Base-by-base conservation (phyloP, 78 protist genomes). In the Capsaspora owczarzaki region DNA sequence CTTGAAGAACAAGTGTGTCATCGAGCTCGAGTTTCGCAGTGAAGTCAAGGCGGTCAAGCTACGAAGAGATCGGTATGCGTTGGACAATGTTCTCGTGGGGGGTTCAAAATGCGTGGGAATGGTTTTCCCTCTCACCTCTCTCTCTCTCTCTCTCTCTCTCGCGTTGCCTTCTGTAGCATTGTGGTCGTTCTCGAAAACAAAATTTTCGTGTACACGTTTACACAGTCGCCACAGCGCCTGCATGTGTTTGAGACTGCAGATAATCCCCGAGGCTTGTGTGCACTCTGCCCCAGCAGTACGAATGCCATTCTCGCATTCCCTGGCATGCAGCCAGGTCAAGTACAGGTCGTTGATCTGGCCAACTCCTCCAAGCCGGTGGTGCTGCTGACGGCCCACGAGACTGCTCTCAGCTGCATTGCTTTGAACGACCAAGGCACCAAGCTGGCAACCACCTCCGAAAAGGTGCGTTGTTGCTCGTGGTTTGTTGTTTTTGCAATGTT, bases 11-110 rank as follows among this genome's bases (percentile, higher is more conserved):
- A 84, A 89, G 71, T 82, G 87, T 63, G 78, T 93, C 40, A 93
- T 93, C 27, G 95, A 93, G 83, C 85, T 96, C 31, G 90, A 92
- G 40, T 93, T 96, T 74, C 86, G 87, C 27, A 61, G 78, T 40
- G 96, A 83, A 44, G 97, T 95, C 61, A 87, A 82, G 84, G 95
- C 96, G 0, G 98, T 96, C n/a, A 89, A 88, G 76, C 82, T 96
- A 35, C 84, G 97, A 2, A 80, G 98, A 22, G 99, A 94, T 56
- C 85, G 81, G 93, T 85, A 61, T 0, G 74, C 35, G 53, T 29
- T 20, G 2, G 56, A 2, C 5, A 22, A 2, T n/a, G 5, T 22
- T 2, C 14, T 41, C 53, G 33, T 1, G 0, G 44, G 41, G n/a
- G n/a, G n/a, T n/a, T n/a, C n/a, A n/a, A n/a, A n/a, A n/a, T n/a